Conservation (phyloP, 2,329 filamentous ascomycete species). For the Pseudogymnoascus pannorum region DNA sequence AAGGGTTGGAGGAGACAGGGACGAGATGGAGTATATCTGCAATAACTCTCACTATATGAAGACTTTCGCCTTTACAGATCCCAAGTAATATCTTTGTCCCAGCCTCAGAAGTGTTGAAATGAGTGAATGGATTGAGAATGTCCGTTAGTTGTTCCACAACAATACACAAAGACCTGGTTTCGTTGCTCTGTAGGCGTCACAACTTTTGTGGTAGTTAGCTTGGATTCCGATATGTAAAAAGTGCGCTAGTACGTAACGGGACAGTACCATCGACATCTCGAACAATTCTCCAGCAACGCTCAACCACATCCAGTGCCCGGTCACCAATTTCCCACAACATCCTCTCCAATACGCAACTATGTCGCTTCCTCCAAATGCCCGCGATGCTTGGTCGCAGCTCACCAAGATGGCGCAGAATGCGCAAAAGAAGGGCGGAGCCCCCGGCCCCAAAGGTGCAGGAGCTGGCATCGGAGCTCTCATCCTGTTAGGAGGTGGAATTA, state of each 20-base stretch:
- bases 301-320: neutral
- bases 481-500: constrained; percentile 45
- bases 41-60: constrained; percentile 8
- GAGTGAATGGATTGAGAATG: neutral
- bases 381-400: constrained; percentile 59
- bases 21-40: constrained; percentile 7
- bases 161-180: neutral
- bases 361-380: constrained; percentile 40
- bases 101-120: neutral
- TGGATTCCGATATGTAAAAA: neutral
- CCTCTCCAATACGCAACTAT: constrained; percentile 8
- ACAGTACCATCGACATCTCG: constrained; percentile 5
- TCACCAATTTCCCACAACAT: constrained; percentile 7
- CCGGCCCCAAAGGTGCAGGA: constrained; percentile 41
- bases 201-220: constrained; percentile 8
- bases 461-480: constrained; percentile 47
- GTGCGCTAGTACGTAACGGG: constrained; percentile 2
- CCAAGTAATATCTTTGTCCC: neutral
- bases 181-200: neutral
- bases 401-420: constrained; percentile 52
- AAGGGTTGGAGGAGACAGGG: constrained; percentile 1
- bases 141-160: neutral
- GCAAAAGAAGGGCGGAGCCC: constrained; percentile 41
- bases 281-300: constrained; percentile 5
- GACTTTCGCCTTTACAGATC: constrained; percentile 1